A percentile compares a stretch with the other conserved stretches of the same genome.
phyloP scores from a whole-genome alignment of 345 rosid species.

The Rhizophora mangle region DNA sequence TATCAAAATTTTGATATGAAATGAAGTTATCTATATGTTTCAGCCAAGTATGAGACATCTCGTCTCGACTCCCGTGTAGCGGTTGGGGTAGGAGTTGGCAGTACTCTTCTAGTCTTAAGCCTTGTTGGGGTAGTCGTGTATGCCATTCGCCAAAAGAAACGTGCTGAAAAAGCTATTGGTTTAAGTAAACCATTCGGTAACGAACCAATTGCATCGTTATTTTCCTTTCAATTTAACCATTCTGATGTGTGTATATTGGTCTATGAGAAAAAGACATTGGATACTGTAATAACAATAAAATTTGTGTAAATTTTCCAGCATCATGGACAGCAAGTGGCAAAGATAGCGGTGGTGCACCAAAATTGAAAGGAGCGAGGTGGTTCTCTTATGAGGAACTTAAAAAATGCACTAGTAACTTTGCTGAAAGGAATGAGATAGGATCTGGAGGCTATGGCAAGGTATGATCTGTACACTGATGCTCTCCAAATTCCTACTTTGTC shows the following conservation, averaged over 20 bases:
- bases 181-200: slow-evolving; percentile 88
- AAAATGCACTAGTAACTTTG: slow-evolving; percentile 68
- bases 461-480: not conserved
- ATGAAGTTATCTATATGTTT: slow-evolving; percentile 16
- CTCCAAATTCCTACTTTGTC: not conserved
- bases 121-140: slow-evolving; percentile 64
- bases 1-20: slow-evolving; percentile 1
- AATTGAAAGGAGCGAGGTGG: slow-evolving; percentile 95
- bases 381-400: slow-evolving; percentile 90
- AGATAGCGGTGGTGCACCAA: slow-evolving; percentile 85
- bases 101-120: slow-evolving; percentile 52
- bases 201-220: slow-evolving; percentile 1
- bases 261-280: not conserved
- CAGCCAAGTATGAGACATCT: slow-evolving; percentile 45
- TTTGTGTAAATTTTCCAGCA: slow-evolving; percentile 37
- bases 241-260: not conserved
- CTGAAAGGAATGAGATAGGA: slow-evolving; percentile 71
- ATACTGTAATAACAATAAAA: not conserved
- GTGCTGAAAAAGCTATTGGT: slow-evolving; percentile 89
- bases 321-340: slow-evolving; percentile 90
- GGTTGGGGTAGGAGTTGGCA: slow-evolving; percentile 48
- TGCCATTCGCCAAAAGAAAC: slow-evolving; percentile 86
- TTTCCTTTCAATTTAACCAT: not conserved
- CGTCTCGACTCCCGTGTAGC: slow-evolving; percentile 43
- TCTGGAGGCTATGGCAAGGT: slow-evolving; percentile 98